A percentile compares a stretch with the other conserved stretches of the same genome.
phyloP scores from a whole-genome alignment of 768 basidiomycete genomes.

The Serendipita indica region DNA sequence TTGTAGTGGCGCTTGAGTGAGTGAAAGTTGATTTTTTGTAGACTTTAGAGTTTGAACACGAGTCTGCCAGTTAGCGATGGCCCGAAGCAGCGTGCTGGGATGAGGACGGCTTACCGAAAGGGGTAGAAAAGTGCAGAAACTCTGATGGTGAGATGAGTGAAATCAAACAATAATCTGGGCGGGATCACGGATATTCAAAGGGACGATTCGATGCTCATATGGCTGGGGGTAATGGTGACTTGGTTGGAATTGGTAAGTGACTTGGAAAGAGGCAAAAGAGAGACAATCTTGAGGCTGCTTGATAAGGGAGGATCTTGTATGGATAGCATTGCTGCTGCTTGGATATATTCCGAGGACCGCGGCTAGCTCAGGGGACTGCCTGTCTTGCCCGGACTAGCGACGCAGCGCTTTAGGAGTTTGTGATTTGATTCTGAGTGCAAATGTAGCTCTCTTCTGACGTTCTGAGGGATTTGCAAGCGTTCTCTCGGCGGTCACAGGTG shows the following conservation, averaged over 20 bases:
- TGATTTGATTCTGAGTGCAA: no score
- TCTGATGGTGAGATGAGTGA: background rate
- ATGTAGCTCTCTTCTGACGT: no score
- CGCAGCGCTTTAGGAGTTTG: background rate
- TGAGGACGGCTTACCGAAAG: background rate
- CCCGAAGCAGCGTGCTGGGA: background rate
- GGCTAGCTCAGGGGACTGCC: conserved; percentile 1
- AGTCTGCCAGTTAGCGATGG: background rate
- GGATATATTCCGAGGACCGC: background rate
- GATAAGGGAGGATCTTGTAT: background rate
- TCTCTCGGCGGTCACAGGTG: background rate
- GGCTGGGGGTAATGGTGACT: background rate
- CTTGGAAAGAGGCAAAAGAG: background rate
- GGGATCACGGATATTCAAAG: background rate
- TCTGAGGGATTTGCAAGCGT: no score
- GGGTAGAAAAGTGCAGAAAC: background rate
- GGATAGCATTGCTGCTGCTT: background rate
- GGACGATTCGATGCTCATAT: background rate
- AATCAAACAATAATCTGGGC: background rate
- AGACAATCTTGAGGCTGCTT: background rate
- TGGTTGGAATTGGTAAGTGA: background rate
- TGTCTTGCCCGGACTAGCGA: background rate
- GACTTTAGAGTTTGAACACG: background rate
- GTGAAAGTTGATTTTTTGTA: background rate
- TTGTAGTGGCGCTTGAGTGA: background rate